These are phyloP conservation scores for Microsporum canis DNA, from an alignment of 2,329 filamentous ascomycete species.

Conservation along the genomic window DNA sequence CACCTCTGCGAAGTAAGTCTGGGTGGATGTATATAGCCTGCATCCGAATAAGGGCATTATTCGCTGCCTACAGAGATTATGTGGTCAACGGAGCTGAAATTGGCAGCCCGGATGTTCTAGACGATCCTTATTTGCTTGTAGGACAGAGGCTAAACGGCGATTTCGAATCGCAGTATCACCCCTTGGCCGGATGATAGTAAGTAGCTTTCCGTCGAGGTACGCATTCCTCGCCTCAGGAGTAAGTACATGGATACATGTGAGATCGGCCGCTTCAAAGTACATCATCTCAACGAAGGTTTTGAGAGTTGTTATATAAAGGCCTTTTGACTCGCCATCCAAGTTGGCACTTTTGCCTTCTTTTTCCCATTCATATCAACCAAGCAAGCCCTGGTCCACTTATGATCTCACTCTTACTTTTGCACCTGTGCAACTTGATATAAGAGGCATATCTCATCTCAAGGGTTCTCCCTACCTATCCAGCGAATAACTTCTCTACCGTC, in stretches of 20 bases:
- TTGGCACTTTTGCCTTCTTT: not conserved
- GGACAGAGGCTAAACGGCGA: slow-evolving; percentile 1
- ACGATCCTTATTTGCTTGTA: not conserved
- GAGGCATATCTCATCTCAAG: not conserved
- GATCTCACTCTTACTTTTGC: not conserved
- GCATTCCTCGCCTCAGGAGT: not conserved
- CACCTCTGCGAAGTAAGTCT: not conserved
- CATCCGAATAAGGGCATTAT: not conserved
- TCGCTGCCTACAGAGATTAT: not conserved
- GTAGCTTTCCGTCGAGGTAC: slow-evolving; percentile 5
- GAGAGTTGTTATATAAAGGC: not conserved
- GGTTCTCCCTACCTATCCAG: not conserved
- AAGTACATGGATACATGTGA: not conserved
- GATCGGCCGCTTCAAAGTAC: not conserved
- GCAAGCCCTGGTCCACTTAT: not conserved
- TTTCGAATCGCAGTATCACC: not conserved
- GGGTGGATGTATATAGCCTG: not conserved
- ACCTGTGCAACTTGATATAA: not conserved
- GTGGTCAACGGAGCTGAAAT: not conserved
- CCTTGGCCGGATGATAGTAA: not conserved
- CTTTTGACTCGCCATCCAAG: not conserved
- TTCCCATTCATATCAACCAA: not conserved
- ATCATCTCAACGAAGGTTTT: not conserved
- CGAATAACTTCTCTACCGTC: not conserved
- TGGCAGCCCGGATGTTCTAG: not conserved